Conservation (phyloP, 148 eudicot genomes). For the Fagopyrum tataricum region DNA sequence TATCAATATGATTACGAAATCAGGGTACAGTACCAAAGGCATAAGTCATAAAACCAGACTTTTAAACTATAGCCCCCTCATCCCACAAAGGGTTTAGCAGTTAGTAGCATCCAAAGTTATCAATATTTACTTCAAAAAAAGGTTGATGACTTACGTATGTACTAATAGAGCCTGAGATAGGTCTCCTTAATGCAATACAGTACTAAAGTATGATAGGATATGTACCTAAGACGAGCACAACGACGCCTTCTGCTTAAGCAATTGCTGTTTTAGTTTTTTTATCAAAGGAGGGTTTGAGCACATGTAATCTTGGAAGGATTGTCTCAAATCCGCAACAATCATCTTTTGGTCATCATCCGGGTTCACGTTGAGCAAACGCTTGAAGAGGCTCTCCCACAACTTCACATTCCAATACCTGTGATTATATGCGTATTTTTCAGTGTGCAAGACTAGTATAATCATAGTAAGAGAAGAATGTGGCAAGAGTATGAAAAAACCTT, state of each 20-base stretch:
- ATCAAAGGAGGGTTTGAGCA: constrained; percentile 51
- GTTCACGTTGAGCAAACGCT: constrained; percentile 51
- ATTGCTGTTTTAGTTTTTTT: constrained; percentile 62
- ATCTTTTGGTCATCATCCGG: constrained; percentile 48
- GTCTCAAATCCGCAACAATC: constrained; percentile 43
- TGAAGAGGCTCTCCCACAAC: constrained; percentile 69
- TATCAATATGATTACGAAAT: too few species aligned
- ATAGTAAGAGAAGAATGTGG: constrained; percentile 2
- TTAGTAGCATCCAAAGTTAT: not conserved
- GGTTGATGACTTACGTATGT: not conserved
- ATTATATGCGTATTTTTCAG: not conserved
- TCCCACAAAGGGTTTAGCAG: not conserved
- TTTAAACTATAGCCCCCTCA: not conserved
- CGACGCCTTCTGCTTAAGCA: constrained; percentile 68
- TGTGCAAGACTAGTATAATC: too few species aligned
- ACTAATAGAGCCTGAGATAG: constrained; percentile 2
- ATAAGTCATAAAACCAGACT: not conserved
- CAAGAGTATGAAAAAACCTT: constrained; percentile 32
- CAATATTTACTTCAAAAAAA: not conserved
- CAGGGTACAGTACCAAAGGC: too few species aligned
- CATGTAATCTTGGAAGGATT: constrained; percentile 60
- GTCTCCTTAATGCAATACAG: not conserved
- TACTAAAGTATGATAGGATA: not conserved
- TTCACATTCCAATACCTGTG: constrained; percentile 72
- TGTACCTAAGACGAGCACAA: constrained; percentile 57